Percentiles rank a stretch among this genome's conserved stretches.
These are phyloP conservation scores for Lecanoromycetidae sp. DNA, from an alignment of 2,329 filamentous ascomycete species.

Conservation along the genomic window DNA sequence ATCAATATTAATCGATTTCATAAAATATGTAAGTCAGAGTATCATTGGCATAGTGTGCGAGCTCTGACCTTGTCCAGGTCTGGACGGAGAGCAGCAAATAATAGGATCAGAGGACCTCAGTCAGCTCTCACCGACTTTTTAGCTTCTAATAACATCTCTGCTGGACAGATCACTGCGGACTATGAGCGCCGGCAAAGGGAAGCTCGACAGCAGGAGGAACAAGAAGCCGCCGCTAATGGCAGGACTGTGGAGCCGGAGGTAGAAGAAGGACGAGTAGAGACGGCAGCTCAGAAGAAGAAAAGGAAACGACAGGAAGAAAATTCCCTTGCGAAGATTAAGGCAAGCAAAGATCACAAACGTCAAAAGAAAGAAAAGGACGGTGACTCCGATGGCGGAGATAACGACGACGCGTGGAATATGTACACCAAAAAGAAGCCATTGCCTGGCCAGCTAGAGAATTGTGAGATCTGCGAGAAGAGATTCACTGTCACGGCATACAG, in stretches of 20 bases:
- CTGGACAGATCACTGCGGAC: conserved; percentile 48
- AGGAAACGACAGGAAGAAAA: conserved; percentile 43
- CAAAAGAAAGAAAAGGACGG: conserved; percentile 35
- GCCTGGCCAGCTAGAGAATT: conserved; percentile 83
- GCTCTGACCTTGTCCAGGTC: conserved; percentile 6
- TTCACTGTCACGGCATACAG: conserved; percentile 91
- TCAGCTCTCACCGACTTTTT: conserved; percentile 58
- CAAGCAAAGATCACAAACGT: conserved; percentile 39
- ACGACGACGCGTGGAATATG: conserved; percentile 38
- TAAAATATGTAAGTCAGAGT: neutral
- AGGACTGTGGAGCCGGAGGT: conserved; percentile 26
- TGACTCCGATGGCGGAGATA: conserved; percentile 35
- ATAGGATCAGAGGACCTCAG: conserved; percentile 46
- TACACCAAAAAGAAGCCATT: conserved; percentile 45
- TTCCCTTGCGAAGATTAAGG: conserved; percentile 34
- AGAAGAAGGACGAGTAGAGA: conserved; percentile 27
- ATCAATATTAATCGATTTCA: neutral
- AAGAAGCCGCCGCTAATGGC: conserved; percentile 24
- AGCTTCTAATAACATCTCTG: conserved; percentile 56
- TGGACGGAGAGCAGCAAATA: conserved; percentile 22
- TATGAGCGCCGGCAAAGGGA: conserved; percentile 43
- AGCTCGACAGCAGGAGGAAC: conserved; percentile 32
- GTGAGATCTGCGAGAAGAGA: conserved; percentile 69
- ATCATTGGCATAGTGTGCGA: neutral
- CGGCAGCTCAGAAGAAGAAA: conserved; percentile 38